Evolutionary conservation across 768 basidiomycete species (phyloP).

Genomic region (Pisolithus orientalis): DNA sequence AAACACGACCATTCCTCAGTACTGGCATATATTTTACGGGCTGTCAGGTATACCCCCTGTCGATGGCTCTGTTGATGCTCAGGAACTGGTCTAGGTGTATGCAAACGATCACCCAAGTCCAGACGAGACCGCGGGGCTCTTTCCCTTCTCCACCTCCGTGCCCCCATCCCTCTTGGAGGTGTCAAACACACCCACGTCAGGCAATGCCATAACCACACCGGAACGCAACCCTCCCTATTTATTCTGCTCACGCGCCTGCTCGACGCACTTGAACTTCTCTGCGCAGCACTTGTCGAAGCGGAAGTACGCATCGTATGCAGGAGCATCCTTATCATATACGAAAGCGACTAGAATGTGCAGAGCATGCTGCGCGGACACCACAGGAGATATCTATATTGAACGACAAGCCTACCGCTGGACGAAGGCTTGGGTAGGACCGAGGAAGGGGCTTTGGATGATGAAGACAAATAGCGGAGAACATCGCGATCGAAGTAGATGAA

Average conservation of each 20-base stretch:
- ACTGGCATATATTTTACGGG: slow-evolving; percentile 83
- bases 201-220: slow-evolving; percentile 4
- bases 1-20: slow-evolving; percentile 63
- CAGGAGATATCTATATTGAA: background rate
- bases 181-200: no score
- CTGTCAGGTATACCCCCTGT: slow-evolving; percentile 61
- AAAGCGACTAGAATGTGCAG: slow-evolving; percentile 45
- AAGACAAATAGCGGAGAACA: slow-evolving; percentile 35
- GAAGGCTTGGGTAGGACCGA: no score
- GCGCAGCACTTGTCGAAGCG: slow-evolving; percentile 40
- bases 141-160: slow-evolving; percentile 43
- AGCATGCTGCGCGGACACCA: slow-evolving; percentile 22
- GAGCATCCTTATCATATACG: no score
- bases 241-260: slow-evolving; percentile 53
- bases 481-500: slow-evolving; percentile 30
- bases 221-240: slow-evolving; percentile 32
- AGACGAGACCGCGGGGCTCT: slow-evolving; percentile 73
- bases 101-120: slow-evolving; percentile 51
- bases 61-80: no score
- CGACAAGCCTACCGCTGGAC: no score
- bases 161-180: slow-evolving; percentile 4
- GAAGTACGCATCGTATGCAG: no score
- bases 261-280: slow-evolving; percentile 46
- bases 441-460: slow-evolving; percentile 28
- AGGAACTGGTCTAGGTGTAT: slow-evolving; percentile 50